Evolutionary conservation across 805 yeast species (phyloP), one percentile per base, ranked within the genome.

Genomic region (Nematodospora valgi): DNA sequence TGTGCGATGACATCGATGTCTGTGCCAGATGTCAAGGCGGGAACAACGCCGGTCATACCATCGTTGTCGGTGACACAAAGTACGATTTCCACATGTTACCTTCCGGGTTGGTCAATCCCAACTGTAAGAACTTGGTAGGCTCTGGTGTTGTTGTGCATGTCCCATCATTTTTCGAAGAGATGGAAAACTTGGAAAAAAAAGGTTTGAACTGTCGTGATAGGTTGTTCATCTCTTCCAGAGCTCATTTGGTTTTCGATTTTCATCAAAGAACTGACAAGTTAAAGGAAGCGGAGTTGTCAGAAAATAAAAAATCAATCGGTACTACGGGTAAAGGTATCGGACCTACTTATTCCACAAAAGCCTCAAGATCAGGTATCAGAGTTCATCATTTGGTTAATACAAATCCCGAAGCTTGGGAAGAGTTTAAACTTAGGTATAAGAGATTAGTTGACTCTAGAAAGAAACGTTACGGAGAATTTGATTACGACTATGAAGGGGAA

Each of bases 271-370:
- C 95, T 33, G 98, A 93, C 60, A 93, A 88, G 54, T 74, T 93
- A 53, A 86, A 95, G 64, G 98, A 93, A 67, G 82, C 85, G 35
- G 98, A 93, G 66, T 74, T 93, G 36, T 76, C 86, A 18, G 67
- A 70, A 39, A 78, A 80, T 61, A 86, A 86, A 60, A 86, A 87
- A 59, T 74, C 86, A 17, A 91, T 93, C 52, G 98, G 98, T 51
- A 93, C 98, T 44, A 93, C 98, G 23, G 97, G 98, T 58, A 93
- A 93, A 60, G 98, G 98, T 65, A 93, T 93, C 54, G 98, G 98
- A 39, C 98, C 98, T 52, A 84, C 98, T 28, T 93, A 93, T 62
- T 82, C 97, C 17, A 88, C 98, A 45, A 93, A 93, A 70, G 95
- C 95, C 34, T 83, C 95, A 11, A 82, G 98, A 68, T 87, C 97